Percentiles rank a stretch among this genome's conserved stretches.
Evolutionary conservation across 192 early-diverging fungal genomes (phyloP).

Genomic region (Coemansia sp.): DNA sequence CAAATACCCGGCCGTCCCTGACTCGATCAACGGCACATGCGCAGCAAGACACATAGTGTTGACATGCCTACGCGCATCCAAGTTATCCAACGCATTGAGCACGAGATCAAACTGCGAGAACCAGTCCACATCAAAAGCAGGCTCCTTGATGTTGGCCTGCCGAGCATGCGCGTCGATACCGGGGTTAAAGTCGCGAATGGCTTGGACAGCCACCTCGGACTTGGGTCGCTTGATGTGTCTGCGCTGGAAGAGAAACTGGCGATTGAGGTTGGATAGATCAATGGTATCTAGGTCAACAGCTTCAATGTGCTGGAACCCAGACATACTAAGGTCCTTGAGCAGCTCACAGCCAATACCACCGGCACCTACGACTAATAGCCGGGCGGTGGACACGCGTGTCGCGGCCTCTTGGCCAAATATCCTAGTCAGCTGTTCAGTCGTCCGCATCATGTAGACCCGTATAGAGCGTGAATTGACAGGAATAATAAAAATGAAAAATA

Average conservation of each 20-base stretch:
- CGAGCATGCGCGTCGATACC: conserved; percentile 63
- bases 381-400: conserved; percentile 17
- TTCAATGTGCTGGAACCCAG: conserved; percentile 83
- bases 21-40: conserved; percentile 91
- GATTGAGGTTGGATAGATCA: conserved; percentile 96
- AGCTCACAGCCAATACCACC: conserved; percentile 99
- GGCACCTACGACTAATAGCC: conserved; percentile 75
- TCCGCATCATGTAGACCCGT: conserved; percentile 17
- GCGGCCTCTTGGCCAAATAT: conserved; percentile 39
- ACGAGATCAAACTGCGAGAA: conserved; percentile 89
- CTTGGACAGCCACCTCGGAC: conserved; percentile 82
- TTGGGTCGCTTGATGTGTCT: conserved; percentile 94
- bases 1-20: conserved; percentile 92
- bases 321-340: conserved; percentile 91
- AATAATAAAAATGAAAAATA: neutral
- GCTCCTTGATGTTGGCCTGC: conserved; percentile 89
- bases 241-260: conserved; percentile 99
- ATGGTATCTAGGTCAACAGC: conserved; percentile 98
- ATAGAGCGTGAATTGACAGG: neutral
- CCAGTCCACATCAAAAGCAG: conserved; percentile 85
- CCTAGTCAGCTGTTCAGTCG: conserved; percentile 24
- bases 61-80: conserved; percentile 92
- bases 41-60: conserved; percentile 96
- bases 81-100: conserved; percentile 95
- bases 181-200: conserved; percentile 88